phyloP scores from a whole-genome alignment of 352 stramenopile genomes.

The Phytopythium aichiense region DNA sequence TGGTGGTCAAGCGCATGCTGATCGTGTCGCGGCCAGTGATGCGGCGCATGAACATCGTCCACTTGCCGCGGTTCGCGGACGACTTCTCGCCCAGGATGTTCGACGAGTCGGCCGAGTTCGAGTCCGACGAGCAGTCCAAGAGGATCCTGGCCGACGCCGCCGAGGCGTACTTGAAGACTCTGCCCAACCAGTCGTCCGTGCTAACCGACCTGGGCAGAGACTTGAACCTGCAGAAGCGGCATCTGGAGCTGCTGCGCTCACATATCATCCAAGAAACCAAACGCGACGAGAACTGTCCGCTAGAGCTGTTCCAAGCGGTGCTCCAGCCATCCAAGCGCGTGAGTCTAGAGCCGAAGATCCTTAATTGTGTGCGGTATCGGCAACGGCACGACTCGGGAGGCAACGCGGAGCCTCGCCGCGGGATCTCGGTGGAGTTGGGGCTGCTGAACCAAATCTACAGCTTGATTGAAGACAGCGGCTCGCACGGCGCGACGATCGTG shows the following conservation, averaged over 20 bases:
- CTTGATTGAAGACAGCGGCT: conserved; percentile 63
- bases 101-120: conserved; percentile 65
- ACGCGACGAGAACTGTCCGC: conserved; percentile 42
- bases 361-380: conserved; percentile 80
- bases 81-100: conserved; percentile 65
- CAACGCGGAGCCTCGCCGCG: conserved; percentile 13
- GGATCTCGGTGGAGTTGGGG: conserved; percentile 63
- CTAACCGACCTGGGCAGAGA: conserved; percentile 68
- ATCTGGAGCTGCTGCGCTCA: conserved; percentile 57
- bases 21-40: conserved; percentile 58
- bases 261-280: conserved; percentile 73
- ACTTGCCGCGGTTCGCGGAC: conserved; percentile 63
- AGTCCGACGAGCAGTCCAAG: conserved; percentile 79
- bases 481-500: conserved; percentile 63
- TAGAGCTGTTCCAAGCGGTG: conserved; percentile 77
- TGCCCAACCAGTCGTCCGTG: conserved; percentile 60
- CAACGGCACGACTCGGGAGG: conserved; percentile 7
- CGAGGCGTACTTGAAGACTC: conserved; percentile 53
- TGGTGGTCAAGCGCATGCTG: conserved; percentile 83
- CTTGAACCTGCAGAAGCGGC: conserved; percentile 59
- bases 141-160: conserved; percentile 51
- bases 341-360: conserved; percentile 62
- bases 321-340: conserved; percentile 50
- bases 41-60: conserved; percentile 74
- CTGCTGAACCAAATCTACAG: conserved; percentile 68